Percentiles rank a stretch among this genome's conserved stretches.
Conservation (phyloP, 2,329 filamentous ascomycete species). For the Arthroderma sp. region DNA sequence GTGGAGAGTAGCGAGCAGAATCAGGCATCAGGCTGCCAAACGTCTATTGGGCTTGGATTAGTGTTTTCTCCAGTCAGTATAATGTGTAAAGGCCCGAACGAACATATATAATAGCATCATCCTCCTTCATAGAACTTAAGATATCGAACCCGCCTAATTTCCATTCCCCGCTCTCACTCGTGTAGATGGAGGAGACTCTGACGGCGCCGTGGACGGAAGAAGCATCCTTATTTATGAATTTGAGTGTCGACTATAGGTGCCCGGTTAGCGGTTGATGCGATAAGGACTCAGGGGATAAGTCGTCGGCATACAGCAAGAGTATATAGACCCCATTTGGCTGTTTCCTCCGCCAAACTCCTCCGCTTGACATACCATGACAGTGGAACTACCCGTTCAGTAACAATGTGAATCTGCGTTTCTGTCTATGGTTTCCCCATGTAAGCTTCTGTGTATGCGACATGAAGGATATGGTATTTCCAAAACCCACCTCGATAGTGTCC, state of each 20-base stretch:
- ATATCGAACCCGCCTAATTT: constrained; percentile 90
- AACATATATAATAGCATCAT: constrained; percentile 83
- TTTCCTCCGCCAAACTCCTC: constrained; percentile 78
- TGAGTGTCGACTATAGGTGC: constrained; percentile 61
- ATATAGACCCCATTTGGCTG: constrained; percentile 90
- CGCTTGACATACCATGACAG: constrained; percentile 81
- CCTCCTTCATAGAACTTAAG: constrained; percentile 87
- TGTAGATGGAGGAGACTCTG: constrained; percentile 76
- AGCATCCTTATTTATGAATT: constrained; percentile 92
- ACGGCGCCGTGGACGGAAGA: constrained; percentile 81
- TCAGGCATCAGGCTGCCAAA: constrained; percentile 83
- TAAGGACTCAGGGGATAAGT: background rate
- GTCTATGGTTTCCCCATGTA: constrained; percentile 42
- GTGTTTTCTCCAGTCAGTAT: constrained; percentile 5
- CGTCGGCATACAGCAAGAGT: constrained; percentile 54
- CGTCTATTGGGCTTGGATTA: constrained; percentile 38
- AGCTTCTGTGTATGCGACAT: constrained; percentile 6
- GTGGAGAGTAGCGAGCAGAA: constrained; percentile 68
- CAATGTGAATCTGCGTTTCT: constrained; percentile 89
- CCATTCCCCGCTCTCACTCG: constrained; percentile 94
- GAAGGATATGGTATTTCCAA: constrained; percentile 4
- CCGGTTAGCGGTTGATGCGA: background rate
- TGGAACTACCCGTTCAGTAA: constrained; percentile 78
- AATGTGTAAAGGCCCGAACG: constrained; percentile 11
- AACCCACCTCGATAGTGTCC: constrained; percentile 75